Conservation (phyloP, 768 basidiomycete species). For the Tylopilus vinaceipallidus region DNA sequence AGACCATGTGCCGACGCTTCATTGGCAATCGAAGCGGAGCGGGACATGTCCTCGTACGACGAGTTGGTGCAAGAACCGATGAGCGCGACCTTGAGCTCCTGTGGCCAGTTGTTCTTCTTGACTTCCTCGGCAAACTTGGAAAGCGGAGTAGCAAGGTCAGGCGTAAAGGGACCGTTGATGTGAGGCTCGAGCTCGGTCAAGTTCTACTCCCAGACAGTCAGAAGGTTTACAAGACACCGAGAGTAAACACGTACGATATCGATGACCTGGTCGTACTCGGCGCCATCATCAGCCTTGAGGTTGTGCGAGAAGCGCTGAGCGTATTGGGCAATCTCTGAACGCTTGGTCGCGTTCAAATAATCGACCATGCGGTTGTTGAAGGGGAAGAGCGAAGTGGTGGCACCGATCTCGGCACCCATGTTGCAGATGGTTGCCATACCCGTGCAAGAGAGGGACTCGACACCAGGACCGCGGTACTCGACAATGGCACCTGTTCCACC, state of each 20-base stretch:
- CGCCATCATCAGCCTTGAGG: conserved; percentile 80
- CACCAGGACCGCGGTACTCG: conserved; percentile 93
- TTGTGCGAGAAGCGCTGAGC: conserved; percentile 89
- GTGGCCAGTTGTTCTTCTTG: conserved; percentile 95
- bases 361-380: conserved; percentile 93
- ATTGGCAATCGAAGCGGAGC: conserved; percentile 89
- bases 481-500: conserved; percentile 99
- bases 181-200: conserved; percentile 97
- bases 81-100: conserved; percentile 94
- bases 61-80: conserved; percentile 99
- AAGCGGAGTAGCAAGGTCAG: conserved; percentile 97
- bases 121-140: conserved; percentile 91
- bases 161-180: conserved; percentile 99
- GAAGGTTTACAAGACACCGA: neutral
- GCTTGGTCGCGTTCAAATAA: conserved; percentile 93
- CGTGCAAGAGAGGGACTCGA: conserved; percentile 94
- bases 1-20: conserved; percentile 89
- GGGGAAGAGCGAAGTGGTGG: conserved; percentile 99
- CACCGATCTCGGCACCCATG: conserved; percentile 99
- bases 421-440: conserved; percentile 99
- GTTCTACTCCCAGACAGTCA: conserved; percentile 49
- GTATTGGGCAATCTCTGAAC: conserved; percentile 82
- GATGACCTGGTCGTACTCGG: conserved; percentile 92
- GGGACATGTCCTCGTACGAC: conserved; percentile 99
- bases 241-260: conserved; percentile 67